These are phyloP conservation scores for Globisporangium radiosum DNA, from an alignment of 352 stramenopile genomes.

Conservation along the genomic window DNA sequence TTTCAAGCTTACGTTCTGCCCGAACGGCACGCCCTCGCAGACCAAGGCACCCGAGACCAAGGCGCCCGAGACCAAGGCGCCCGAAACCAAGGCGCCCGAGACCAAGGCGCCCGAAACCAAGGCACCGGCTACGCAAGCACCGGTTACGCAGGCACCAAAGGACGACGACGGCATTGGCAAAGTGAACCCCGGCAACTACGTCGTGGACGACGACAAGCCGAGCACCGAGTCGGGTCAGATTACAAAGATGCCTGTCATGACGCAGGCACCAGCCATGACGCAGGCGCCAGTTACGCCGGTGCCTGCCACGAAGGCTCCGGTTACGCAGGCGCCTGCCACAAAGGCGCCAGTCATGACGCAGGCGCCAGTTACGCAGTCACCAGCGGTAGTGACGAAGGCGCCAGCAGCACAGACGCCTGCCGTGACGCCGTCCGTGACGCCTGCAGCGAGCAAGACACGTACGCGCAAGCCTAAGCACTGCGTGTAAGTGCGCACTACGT, in stretches of 20 bases:
- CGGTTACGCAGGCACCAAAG: constrained; percentile 6
- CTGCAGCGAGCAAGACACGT: constrained; percentile 4
- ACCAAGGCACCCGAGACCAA: constrained; percentile 1
- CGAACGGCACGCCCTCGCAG: constrained; percentile 14
- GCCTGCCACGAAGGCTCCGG: neutral
- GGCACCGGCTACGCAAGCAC: neutral
- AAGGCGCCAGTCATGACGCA: neutral
- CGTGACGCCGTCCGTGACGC: constrained; percentile 1
- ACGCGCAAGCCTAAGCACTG: constrained; percentile 21
- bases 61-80: neutral
- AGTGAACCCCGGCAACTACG: constrained; percentile 12
- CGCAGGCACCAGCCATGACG: constrained; percentile 4
- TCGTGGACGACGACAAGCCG: constrained; percentile 6
- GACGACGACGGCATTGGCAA: constrained; percentile 10
- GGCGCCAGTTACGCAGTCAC: neutral
- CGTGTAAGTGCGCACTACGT: constrained; percentile 10
- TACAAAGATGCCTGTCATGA: constrained; percentile 1
- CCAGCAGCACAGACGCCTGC: neutral
- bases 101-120: neutral
- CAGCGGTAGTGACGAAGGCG: neutral
- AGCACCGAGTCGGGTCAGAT: constrained; percentile 5
- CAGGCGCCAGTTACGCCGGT: constrained; percentile 2
- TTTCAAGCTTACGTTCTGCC: constrained; percentile 68
- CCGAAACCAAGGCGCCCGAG: constrained; percentile 3
- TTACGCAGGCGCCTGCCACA: neutral